Evolutionary conservation across 768 basidiomycete species (phyloP), one percentile per base, ranked within the genome.

Genomic region (Kwoniella newhampshirensis): DNA sequence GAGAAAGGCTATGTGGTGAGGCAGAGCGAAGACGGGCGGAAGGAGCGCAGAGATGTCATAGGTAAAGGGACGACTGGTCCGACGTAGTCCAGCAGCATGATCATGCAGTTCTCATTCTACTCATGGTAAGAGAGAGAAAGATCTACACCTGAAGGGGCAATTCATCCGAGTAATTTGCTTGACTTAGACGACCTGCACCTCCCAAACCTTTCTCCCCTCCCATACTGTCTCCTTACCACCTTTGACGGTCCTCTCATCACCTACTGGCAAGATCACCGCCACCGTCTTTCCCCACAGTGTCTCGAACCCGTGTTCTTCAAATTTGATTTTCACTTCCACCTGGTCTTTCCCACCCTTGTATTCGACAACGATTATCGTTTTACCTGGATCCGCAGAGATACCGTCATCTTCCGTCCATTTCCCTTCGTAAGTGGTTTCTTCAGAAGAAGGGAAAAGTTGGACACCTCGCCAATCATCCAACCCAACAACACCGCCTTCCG

Each of bases 341-440:
- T 57, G 51, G 1, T 65, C 56, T 5, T 57, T 32, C 6, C 28
- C 37, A 11, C 51, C 66, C 12, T 35, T 35, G 60, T 74, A 75
- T 17, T 40, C 54, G 20, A 74, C 67, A 8, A 53, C 51, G 20
- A 73, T 43, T 1, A 66, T 49, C 1, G 71, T 66, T 46, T 64
- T 69, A 17, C 54, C 53, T 1, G 74, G 71, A 5, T 60, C 50
- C 13, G 57, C 47, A 12, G 67, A 70, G 43, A 70, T 67, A 12
- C 76, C 76, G 52, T 77, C 76, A 43, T 77, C 76, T 49, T 77
- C 76, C n/a, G 57, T 73, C 76, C 76, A 77, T 4, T 50, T 47
- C 15, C 61, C 67, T 13, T 44, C 26, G 28, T 61, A 66, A 20
- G 30, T 23, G n/a, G 47, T 47, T 12, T 54, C 54, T 4, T 39